These are phyloP conservation scores for Coniella lustricola DNA, from an alignment of 2,329 filamentous ascomycete species.

Conservation along the genomic window DNA sequence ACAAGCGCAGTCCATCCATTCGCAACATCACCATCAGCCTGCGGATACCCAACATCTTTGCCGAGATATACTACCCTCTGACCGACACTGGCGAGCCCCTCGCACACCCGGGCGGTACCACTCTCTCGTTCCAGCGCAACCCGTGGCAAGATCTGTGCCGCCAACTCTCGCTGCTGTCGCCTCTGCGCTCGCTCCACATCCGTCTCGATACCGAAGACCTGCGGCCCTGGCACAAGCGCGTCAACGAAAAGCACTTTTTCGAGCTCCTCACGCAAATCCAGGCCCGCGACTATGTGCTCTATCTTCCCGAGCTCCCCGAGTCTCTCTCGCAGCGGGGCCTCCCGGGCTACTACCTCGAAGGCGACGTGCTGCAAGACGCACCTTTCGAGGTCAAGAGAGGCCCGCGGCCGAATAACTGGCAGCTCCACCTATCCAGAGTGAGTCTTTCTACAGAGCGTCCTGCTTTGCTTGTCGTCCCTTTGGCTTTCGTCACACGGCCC, in stretches of 20 bases:
- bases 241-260: slow-evolving; percentile 24
- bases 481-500: neutral
- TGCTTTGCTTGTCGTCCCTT: neutral
- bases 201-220: slow-evolving; percentile 25
- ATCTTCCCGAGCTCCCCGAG: slow-evolving; percentile 19
- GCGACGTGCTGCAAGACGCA: slow-evolving; percentile 3
- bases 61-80: slow-evolving; percentile 23
- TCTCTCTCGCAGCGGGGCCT: slow-evolving; percentile 7
- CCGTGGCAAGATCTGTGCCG: slow-evolving; percentile 24
- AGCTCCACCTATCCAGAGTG: slow-evolving; percentile 18
- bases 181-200: slow-evolving; percentile 21
- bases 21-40: slow-evolving; percentile 24
- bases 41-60: slow-evolving; percentile 19
- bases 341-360: slow-evolving; percentile 18
- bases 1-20: slow-evolving; percentile 8
- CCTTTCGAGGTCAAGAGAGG: slow-evolving; percentile 20
- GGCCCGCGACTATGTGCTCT: slow-evolving; percentile 19
- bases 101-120: slow-evolving; percentile 13
- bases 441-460: slow-evolving; percentile 3
- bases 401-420: slow-evolving; percentile 22
- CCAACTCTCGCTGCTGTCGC: slow-evolving; percentile 14
- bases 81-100: slow-evolving; percentile 10
- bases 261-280: slow-evolving; percentile 17
- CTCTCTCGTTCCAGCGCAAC: slow-evolving; percentile 18
- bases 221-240: slow-evolving; percentile 24